Percentiles rank a stretch among this genome's conserved stretches.
phyloP scores from a whole-genome alignment of 2,329 filamentous ascomycete species.

The Parastagonospora avenae region DNA sequence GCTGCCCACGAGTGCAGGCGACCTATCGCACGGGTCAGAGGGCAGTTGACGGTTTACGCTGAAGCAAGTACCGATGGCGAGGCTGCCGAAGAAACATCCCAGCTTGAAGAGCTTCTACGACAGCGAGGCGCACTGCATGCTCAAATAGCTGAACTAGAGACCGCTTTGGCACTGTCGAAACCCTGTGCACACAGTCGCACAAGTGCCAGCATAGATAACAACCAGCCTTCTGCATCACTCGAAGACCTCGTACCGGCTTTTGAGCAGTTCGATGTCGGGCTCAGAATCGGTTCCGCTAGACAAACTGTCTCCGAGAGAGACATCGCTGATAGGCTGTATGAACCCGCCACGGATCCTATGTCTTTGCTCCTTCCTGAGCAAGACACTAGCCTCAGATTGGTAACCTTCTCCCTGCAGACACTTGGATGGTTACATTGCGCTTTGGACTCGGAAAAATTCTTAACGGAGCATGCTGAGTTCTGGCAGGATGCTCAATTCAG shows the following conservation, averaged over 20 bases:
- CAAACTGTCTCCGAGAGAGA: constrained; percentile 6
- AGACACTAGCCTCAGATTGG: constrained; percentile 7
- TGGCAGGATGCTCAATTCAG: constrained; percentile 10
- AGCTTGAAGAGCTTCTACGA: constrained; percentile 9
- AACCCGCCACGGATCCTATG: constrained; percentile 13
- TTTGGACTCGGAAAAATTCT: constrained; percentile 6
- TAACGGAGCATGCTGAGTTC: constrained; percentile 11
- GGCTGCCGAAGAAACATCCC: not conserved
- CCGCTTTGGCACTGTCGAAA: constrained; percentile 13
- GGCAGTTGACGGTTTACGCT: constrained; percentile 13
- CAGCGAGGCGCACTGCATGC: constrained; percentile 12
- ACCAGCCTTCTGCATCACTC: constrained; percentile 6
- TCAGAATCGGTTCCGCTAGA: constrained; percentile 1
- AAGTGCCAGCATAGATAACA: constrained; percentile 8
- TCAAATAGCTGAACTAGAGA: constrained; percentile 17
- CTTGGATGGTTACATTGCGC: constrained; percentile 18
- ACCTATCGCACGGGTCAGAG: constrained; percentile 15
- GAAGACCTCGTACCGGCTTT: constrained; percentile 14
- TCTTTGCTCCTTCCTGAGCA: constrained; percentile 14
- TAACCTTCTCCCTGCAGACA: constrained; percentile 10
- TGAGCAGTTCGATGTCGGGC: constrained; percentile 16
- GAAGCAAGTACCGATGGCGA: constrained; percentile 1
- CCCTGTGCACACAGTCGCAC: constrained; percentile 14
- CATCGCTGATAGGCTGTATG: constrained; percentile 11
- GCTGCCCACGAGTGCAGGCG: constrained; percentile 13